Evolutionary conservation across 1,139 yeast genomes (phyloP).

Genomic region (Starmera stellimalicola): DNA sequence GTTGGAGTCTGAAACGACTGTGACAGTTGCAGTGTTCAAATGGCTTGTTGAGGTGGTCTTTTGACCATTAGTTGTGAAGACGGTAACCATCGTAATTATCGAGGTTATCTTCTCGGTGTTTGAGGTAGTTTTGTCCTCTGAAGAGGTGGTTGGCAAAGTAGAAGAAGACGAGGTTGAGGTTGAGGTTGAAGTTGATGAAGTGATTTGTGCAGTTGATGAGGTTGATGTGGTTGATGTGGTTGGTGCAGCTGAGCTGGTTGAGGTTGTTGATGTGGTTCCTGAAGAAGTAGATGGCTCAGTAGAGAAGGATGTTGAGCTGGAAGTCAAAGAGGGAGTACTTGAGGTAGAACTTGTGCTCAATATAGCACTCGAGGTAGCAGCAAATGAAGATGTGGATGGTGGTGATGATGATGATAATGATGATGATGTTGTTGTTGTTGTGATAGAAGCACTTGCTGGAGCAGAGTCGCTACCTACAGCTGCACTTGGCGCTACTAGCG

Average conservation of each 20-base stretch:
- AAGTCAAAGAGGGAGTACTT: slow-evolving; percentile 1
- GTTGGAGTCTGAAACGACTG: neutral
- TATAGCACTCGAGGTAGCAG: slow-evolving; percentile 7
- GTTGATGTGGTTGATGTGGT: slow-evolving; percentile 2
- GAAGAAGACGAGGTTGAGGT: neutral
- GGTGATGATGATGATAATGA: slow-evolving; percentile 6
- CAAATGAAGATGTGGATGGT: slow-evolving; percentile 2
- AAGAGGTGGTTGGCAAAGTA: neutral
- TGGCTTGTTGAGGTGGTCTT: neutral
- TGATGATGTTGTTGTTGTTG: too few species aligned
- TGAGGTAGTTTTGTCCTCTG: neutral
- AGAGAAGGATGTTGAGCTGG: slow-evolving; percentile 7
- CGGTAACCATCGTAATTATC: neutral
- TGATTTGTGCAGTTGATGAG: neutral
- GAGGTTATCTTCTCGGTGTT: neutral
- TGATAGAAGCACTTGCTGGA: too few species aligned
- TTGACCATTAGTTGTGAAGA: neutral
- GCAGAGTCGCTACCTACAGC: too few species aligned
- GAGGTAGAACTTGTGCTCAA: too few species aligned
- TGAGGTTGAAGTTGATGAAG: slow-evolving; percentile 1
- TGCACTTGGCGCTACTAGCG: slow-evolving; percentile 1
- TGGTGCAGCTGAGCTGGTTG: slow-evolving; percentile 1
- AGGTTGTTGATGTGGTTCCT: slow-evolving; percentile 5
- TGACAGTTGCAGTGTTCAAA: neutral
- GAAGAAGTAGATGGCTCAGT: slow-evolving; percentile 5